phyloP scores from a whole-genome alignment of 2,329 filamentous ascomycete species.

The Aspergillus piperis region DNA sequence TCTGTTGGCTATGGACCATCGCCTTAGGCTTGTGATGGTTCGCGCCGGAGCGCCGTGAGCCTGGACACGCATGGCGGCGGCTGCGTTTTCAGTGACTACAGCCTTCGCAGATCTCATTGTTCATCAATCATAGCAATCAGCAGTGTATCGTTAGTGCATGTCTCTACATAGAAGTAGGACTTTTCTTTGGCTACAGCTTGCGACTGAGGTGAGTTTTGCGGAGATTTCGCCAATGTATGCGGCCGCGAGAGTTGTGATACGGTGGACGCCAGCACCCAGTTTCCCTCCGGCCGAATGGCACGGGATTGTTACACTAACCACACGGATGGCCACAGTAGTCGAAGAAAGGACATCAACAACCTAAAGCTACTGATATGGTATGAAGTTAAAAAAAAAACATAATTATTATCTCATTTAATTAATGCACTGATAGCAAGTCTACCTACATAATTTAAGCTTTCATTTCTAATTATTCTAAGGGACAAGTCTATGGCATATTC shows the following conservation, averaged over 20 bases:
- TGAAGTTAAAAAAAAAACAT: too few relatives aligned
- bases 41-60: slow-evolving; percentile 30
- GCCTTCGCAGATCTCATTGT: slow-evolving; percentile 40
- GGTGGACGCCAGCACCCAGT: not conserved
- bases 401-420: too few relatives aligned
- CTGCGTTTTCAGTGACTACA: slow-evolving; percentile 34
- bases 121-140: slow-evolving; percentile 3
- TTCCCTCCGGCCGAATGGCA: not conserved
- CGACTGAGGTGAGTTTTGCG: not conserved
- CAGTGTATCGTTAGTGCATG: slow-evolving; percentile 11
- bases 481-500: too few relatives aligned
- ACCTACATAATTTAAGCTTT: too few relatives aligned
- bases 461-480: too few relatives aligned
- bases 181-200: not conserved
- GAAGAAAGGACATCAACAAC: too few relatives aligned
- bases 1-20: slow-evolving; percentile 79
- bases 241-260: not conserved
- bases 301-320: too few relatives aligned
- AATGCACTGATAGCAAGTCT: too few relatives aligned
- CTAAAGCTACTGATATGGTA: too few relatives aligned
- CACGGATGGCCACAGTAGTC: too few relatives aligned
- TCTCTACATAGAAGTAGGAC: slow-evolving; percentile 2
- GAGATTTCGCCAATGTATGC: not conserved
- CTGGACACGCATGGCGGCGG: slow-evolving; percentile 27
- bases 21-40: slow-evolving; percentile 73